These are phyloP conservation scores for Pseudogymnoascus sp. DNA, from an alignment of 2,329 filamentous ascomycete species.

Conservation along the genomic window DNA sequence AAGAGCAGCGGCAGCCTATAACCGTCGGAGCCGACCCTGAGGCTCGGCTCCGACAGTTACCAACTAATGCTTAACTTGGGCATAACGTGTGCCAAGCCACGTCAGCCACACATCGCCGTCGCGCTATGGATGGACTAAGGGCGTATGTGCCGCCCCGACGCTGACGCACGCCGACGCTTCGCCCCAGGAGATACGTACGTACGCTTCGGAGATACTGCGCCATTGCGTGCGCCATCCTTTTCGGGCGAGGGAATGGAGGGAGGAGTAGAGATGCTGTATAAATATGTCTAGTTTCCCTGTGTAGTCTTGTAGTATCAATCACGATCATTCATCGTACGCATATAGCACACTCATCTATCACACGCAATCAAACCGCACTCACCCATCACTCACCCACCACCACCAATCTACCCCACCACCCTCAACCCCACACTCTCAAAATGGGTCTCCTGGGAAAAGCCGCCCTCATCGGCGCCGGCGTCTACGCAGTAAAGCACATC, in stretches of 20 bases:
- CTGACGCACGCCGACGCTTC: neutral
- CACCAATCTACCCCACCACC: neutral
- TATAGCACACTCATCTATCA: neutral
- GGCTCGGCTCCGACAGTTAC: too few relatives aligned
- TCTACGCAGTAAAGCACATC: neutral
- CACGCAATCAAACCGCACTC: neutral
- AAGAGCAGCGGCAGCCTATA: neutral
- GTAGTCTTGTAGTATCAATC: neutral
- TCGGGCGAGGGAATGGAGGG: neutral
- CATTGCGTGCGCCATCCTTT: neutral
- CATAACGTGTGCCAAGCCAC: neutral
- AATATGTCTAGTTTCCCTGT: neutral
- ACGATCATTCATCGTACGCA: neutral
- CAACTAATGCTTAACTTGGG: neutral
- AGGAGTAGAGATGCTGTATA: neutral
- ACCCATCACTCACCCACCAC: neutral
- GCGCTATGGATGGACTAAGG: neutral
- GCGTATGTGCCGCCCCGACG: neutral
- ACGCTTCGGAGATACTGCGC: neutral
- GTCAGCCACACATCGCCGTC: neutral
- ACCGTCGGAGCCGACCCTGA: too few relatives aligned
- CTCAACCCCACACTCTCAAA: neutral
- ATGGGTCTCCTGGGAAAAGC: neutral
- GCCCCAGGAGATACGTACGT: neutral
- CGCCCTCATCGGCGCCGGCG: neutral